Percentiles rank a stretch among this genome's conserved stretches.
phyloP scores from a whole-genome alignment of 2,329 filamentous ascomycete species.

The Sphaceloma murrayae region DNA sequence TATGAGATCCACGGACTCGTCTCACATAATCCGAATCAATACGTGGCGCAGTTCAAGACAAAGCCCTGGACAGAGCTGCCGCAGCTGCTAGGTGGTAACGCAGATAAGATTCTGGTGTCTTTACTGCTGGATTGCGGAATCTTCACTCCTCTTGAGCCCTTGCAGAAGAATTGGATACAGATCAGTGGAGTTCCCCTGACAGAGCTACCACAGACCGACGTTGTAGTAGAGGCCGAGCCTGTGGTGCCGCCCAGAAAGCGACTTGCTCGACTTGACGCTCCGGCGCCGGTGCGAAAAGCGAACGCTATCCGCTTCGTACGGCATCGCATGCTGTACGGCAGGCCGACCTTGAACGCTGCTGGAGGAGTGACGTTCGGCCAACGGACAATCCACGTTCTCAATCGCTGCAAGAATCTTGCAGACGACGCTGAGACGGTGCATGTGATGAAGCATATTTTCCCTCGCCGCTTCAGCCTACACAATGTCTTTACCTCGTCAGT shows the following conservation, averaged over 20 bases:
- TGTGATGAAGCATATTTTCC: conserved; percentile 88
- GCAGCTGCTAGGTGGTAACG: conserved; percentile 61
- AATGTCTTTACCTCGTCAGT: conserved; percentile 77
- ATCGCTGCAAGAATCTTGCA: conserved; percentile 49
- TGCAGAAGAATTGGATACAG: conserved; percentile 62
- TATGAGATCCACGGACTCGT: conserved; percentile 57
- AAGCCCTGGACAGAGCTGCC: conserved; percentile 68
- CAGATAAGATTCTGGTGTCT: conserved; percentile 67
- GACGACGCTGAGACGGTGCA: conserved; percentile 52
- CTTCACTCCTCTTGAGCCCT: conserved; percentile 54
- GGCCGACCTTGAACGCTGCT: conserved; percentile 58
- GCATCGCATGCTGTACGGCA: conserved; percentile 77
- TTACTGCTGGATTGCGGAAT: conserved; percentile 69
- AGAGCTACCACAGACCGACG: conserved; percentile 30
- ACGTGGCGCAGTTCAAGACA: conserved; percentile 58
- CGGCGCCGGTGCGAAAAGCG: conserved; percentile 28
- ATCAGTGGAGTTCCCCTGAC: conserved; percentile 59
- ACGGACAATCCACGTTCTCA: conserved; percentile 73
- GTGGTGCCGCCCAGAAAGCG: conserved; percentile 26
- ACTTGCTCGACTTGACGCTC: too few relatives aligned
- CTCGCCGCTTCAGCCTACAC: conserved; percentile 77
- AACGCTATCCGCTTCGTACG: conserved; percentile 66
- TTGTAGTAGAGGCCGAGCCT: neutral
- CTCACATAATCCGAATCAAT: conserved; percentile 56
- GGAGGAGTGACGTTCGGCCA: conserved; percentile 64